Evolutionary conservation across 1,284 basidiomycete genomes (phyloP).

Genomic region (Schizophyllum commune): DNA sequence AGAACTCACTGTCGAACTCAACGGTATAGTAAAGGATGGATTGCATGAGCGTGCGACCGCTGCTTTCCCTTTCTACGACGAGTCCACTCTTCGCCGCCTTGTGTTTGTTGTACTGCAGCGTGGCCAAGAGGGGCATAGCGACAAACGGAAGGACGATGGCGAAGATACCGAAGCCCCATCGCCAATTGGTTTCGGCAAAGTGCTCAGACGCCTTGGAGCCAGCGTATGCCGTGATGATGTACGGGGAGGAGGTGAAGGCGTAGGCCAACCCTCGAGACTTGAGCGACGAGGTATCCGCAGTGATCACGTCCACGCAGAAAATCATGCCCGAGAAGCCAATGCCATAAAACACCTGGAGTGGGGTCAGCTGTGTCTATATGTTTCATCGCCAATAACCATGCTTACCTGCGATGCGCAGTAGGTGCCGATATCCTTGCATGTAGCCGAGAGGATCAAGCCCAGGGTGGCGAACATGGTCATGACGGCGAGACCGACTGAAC

Average conservation of each 20-base stretch:
- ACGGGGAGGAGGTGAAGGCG: not conserved
- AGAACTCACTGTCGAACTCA: not conserved
- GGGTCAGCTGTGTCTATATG: not conserved
- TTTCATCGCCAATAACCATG: not conserved
- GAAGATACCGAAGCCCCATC: constrained; percentile 76
- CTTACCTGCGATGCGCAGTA: not conserved
- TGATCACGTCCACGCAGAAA: not conserved
- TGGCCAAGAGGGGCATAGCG: constrained; percentile 51
- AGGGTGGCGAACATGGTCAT: not conserved
- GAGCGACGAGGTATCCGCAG: not conserved
- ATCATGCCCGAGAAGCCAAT: not conserved
- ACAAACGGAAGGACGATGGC: constrained; percentile 50
- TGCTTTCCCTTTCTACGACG: constrained; percentile 44
- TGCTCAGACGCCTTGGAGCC: not conserved
- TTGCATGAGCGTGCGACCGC: not conserved
- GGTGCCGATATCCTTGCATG: not conserved
- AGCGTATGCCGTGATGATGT: not conserved
- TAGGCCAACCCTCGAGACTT: not conserved
- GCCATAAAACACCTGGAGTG: not conserved
- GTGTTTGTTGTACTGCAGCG: constrained; percentile 26
- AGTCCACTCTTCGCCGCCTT: constrained; percentile 43
- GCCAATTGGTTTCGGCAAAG: constrained; percentile 38
- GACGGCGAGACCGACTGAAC: not conserved
- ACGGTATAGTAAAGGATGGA: not conserved
- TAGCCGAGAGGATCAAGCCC: not conserved